These are phyloP conservation scores for Cercospora brassicicola DNA, from an alignment of 2,329 filamentous ascomycete genomes.

Conservation along the genomic window DNA sequence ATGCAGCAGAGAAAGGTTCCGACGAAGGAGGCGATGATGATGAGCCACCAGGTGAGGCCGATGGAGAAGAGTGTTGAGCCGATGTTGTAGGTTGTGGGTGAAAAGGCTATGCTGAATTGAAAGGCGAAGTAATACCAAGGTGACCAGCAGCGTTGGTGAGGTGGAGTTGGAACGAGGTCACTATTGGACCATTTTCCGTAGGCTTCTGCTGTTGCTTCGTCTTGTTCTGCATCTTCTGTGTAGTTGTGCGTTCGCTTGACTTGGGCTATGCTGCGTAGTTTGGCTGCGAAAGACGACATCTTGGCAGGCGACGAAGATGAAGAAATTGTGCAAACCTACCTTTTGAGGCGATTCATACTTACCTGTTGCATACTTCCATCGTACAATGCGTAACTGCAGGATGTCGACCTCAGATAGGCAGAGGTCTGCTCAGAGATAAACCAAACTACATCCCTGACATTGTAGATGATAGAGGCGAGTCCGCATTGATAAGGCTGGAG, in stretches of 20 bases:
- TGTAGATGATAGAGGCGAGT: conserved; percentile 7
- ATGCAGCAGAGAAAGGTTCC: conserved; percentile 38
- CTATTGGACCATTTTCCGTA: conserved; percentile 30
- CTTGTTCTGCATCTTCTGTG: neutral
- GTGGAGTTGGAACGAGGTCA: conserved; percentile 30
- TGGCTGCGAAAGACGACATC: neutral
- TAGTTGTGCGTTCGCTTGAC: neutral
- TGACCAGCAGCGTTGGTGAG: conserved; percentile 27
- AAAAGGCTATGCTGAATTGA: conserved; percentile 40
- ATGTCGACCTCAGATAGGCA: conserved; percentile 15
- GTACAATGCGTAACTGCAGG: neutral
- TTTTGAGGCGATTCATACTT: neutral
- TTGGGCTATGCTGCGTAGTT: neutral
- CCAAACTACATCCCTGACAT: neutral
- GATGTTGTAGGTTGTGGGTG: conserved; percentile 41
- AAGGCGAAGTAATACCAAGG: conserved; percentile 38
- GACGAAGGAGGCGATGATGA: conserved; percentile 35
- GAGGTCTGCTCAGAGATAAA: conserved; percentile 12
- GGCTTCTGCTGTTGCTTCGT: neutral
- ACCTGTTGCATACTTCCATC: neutral
- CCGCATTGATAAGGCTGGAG: conserved; percentile 11
- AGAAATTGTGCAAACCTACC: neutral
- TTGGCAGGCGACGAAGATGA: neutral
- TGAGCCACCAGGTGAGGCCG: conserved; percentile 40
- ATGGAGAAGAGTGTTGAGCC: conserved; percentile 36